A percentile compares a stretch with the other conserved stretches of the same genome.
Evolutionary conservation across 352 stramenopile genomes (phyloP).

Genomic region (Phytophthora ohioensis): DNA sequence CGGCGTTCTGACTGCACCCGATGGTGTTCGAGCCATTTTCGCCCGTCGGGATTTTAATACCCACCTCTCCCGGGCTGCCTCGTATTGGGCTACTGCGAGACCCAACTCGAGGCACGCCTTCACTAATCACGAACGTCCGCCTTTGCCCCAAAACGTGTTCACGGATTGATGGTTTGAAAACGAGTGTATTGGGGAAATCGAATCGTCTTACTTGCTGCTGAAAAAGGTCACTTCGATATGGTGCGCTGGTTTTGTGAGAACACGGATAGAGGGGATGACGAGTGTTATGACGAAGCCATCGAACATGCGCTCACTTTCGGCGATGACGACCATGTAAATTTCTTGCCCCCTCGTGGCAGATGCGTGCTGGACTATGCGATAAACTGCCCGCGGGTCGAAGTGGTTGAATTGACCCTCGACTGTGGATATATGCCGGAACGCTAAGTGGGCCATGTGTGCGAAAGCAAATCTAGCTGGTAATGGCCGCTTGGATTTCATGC

Average conservation of each 20-base stretch:
- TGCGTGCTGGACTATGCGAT: constrained; percentile 18
- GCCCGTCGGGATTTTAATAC: no score
- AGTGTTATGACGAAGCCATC: not conserved
- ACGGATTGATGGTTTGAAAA: no score
- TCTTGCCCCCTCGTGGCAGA: constrained; percentile 2
- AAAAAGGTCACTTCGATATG: not conserved
- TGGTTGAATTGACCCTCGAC: constrained; percentile 19
- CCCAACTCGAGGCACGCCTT: no score
- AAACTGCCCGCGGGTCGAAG: not conserved
- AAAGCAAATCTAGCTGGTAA: constrained; percentile 5
- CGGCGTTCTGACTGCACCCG: no score
- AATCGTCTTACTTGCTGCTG: not conserved
- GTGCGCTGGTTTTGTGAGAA: constrained; percentile 9
- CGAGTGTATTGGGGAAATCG: not conserved
- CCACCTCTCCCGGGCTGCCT: no score
- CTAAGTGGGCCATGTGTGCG: not conserved
- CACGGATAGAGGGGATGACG: not conserved
- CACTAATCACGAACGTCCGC: no score
- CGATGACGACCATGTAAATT: not conserved
- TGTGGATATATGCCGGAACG: not conserved
- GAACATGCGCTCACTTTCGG: not conserved
- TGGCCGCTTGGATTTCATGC: constrained; percentile 17
- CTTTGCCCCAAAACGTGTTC: no score
- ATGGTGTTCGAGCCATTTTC: no score
- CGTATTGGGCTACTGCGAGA: no score